phyloP scores from a whole-genome alignment of 129 eudicot genomes.

The Gnaphalium uliginosum region DNA sequence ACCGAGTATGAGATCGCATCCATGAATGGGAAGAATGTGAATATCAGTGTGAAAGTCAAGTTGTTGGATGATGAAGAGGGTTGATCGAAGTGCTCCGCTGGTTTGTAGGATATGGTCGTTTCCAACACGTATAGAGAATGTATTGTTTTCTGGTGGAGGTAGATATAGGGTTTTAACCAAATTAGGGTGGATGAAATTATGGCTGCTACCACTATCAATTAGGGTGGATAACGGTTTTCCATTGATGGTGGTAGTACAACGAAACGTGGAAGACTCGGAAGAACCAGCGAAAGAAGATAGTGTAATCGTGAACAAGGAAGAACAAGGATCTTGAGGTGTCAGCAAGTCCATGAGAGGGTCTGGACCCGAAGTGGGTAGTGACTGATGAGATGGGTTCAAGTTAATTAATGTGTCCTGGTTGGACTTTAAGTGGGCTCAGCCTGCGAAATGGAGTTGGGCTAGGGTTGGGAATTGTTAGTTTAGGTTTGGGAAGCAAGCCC shows the following conservation, averaged over 20 bases:
- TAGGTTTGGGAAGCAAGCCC: too few species aligned
- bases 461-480: too few species aligned
- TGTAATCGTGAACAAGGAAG: background rate
- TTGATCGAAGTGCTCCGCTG: background rate
- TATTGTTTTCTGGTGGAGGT: background rate
- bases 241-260: background rate
- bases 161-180: background rate
- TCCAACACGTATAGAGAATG: background rate
- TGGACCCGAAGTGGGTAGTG: background rate
- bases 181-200: background rate
- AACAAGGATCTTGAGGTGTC: background rate
- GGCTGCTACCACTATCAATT: background rate
- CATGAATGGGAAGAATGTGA: background rate
- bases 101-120: background rate
- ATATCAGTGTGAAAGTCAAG: background rate
- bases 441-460: too few species aligned
- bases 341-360: background rate
- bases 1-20: background rate
- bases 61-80: background rate
- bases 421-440: too few species aligned
- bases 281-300: background rate
- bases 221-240: background rate
- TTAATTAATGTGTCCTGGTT: background rate
- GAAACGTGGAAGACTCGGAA: background rate
- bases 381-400: background rate